Evolutionary conservation across 2,329 filamentous ascomycete genomes (phyloP).

Genomic region (Beauveria brongniartii): DNA sequence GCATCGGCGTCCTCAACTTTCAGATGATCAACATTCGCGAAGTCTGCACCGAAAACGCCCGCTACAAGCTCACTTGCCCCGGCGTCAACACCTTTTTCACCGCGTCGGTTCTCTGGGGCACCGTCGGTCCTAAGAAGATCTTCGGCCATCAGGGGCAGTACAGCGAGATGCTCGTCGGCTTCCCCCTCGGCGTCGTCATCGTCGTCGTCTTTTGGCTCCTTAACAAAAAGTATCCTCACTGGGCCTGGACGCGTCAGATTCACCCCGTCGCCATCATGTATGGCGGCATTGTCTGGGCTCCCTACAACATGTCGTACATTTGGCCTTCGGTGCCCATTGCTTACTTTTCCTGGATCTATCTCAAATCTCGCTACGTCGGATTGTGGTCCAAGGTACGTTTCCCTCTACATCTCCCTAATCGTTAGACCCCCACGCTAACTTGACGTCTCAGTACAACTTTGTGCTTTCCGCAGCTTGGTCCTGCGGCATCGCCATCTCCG

Average conservation of each 20-base stretch:
- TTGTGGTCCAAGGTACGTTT: constrained; percentile 42
- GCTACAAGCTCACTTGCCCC: constrained; percentile 43
- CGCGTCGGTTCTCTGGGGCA: constrained; percentile 47
- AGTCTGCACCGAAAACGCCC: constrained; percentile 40
- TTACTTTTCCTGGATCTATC: constrained; percentile 43
- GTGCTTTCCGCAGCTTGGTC: constrained; percentile 44
- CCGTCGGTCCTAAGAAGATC: constrained; percentile 41
- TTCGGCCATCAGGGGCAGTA: constrained; percentile 42
- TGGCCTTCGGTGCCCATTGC: constrained; percentile 45
- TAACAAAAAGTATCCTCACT: constrained; percentile 33
- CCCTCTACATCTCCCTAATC: not conserved
- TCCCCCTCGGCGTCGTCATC: constrained; percentile 39
- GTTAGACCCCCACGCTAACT: not conserved
- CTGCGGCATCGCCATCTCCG: constrained; percentile 41
- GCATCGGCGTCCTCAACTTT: constrained; percentile 40
- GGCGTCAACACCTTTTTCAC: constrained; percentile 49
- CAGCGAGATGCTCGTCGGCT: constrained; percentile 38
- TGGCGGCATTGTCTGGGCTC: constrained; percentile 37
- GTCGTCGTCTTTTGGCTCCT: constrained; percentile 34
- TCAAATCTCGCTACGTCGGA: constrained; percentile 39
- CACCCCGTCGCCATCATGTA: constrained; percentile 41
- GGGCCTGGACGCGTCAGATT: constrained; percentile 34
- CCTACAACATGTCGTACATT: constrained; percentile 44
- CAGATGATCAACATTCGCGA: constrained; percentile 40
- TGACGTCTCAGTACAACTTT: constrained; percentile 38